These are phyloP conservation scores for Myriosclerotinia scirpicola DNA, from an alignment of 2,329 filamentous ascomycete genomes.

Conservation along the genomic window DNA sequence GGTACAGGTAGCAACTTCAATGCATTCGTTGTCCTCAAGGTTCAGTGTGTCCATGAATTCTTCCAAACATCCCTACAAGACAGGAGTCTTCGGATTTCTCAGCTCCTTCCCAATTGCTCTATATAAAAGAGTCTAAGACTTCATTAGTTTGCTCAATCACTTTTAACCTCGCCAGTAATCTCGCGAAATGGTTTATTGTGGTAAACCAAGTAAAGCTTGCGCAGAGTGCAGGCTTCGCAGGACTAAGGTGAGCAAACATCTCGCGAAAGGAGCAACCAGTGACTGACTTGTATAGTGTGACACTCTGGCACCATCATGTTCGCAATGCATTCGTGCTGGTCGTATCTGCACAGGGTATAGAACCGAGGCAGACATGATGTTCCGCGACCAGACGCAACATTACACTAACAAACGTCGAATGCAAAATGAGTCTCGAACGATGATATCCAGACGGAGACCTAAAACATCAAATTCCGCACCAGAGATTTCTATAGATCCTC, in stretches of 20 bases:
- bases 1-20: neutral
- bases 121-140: neutral
- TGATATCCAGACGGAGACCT: neutral
- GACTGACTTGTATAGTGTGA: constrained; percentile 50
- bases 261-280: neutral
- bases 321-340: constrained; percentile 55
- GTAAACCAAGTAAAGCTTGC: constrained; percentile 46
- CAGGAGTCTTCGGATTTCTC: neutral
- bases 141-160: neutral
- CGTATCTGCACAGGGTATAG: constrained; percentile 55
- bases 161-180: neutral
- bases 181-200: constrained; percentile 34
- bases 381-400: constrained; percentile 52
- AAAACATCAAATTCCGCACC: neutral
- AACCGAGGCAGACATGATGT: constrained; percentile 57
- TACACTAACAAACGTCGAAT: constrained; percentile 25
- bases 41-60: too few relatives aligned
- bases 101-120: neutral
- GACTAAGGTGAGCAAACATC: constrained; percentile 40
- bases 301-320: constrained; percentile 51
- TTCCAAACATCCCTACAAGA: neutral
- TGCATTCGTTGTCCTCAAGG: neutral
- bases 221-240: constrained; percentile 46
- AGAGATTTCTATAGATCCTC: neutral
- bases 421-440: constrained; percentile 14